These are phyloP conservation scores for Penicillium verhagenii DNA, from an alignment of 495 filamentous ascomycete species.

Conservation along the genomic window DNA sequence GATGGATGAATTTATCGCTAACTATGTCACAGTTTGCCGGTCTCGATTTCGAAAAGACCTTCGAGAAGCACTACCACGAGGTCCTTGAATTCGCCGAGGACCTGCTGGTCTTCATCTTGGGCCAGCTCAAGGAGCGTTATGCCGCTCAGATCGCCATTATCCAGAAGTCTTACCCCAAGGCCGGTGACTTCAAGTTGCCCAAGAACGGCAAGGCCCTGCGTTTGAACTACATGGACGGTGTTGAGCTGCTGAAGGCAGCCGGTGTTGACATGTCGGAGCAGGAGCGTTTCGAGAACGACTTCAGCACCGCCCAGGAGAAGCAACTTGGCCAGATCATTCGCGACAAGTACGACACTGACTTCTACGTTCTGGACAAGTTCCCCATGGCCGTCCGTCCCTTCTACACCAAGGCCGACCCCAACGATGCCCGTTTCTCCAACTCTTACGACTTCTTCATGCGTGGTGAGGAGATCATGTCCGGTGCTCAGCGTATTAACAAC, in stretches of 20 bases:
- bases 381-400: constrained; percentile 82
- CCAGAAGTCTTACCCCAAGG: constrained; percentile 56
- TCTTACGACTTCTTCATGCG: constrained; percentile 95
- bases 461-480: constrained; percentile 84
- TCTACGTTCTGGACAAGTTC: constrained; percentile 91
- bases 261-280: constrained; percentile 72
- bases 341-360: constrained; percentile 83
- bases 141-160: constrained; percentile 67
- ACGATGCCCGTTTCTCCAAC: constrained; percentile 68
- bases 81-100: constrained; percentile 77
- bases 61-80: constrained; percentile 84
- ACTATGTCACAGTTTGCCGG: constrained; percentile 66
- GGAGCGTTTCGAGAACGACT: constrained; percentile 71
- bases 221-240: constrained; percentile 81
- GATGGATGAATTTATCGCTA: background rate
- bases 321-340: constrained; percentile 82
- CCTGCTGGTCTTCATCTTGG: constrained; percentile 87
- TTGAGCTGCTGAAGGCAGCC: constrained; percentile 75
- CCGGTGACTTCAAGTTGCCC: constrained; percentile 56
- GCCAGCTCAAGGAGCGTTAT: constrained; percentile 65
- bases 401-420: constrained; percentile 79
- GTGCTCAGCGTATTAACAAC: constrained; percentile 82
- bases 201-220: constrained; percentile 73
- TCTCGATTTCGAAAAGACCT: constrained; percentile 97
- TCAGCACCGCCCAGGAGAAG: constrained; percentile 79